Percentiles rank a stretch among this genome's conserved stretches.
phyloP scores from a whole-genome alignment of 768 basidiomycete genomes.

The Macrocybe gigantea region DNA sequence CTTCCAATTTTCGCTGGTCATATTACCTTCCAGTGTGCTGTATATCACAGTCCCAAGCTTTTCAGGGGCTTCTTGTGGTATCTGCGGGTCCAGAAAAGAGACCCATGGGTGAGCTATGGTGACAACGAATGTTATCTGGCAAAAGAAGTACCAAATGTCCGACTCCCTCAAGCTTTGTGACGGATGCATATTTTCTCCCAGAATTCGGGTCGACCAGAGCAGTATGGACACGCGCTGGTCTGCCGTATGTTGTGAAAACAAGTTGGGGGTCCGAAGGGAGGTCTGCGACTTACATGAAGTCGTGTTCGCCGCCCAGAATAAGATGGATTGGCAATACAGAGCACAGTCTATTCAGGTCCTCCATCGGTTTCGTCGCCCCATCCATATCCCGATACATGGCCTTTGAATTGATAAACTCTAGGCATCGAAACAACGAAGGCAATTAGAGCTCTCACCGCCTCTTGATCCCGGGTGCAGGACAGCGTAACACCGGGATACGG shows the following conservation, averaged over 20 bases:
- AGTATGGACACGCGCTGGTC: constrained; percentile 22
- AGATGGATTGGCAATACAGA: constrained; percentile 42
- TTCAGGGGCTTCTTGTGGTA: constrained; percentile 19
- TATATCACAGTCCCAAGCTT: constrained; percentile 12
- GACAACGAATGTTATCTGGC: neutral
- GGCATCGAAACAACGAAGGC: neutral
- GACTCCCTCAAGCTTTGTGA: constrained; percentile 14
- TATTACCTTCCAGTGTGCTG: constrained; percentile 3
- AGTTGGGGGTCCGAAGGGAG: neutral
- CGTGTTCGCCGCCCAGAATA: constrained; percentile 42
- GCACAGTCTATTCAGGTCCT: constrained; percentile 36
- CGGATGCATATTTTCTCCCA: constrained; percentile 21
- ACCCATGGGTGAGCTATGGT: neutral
- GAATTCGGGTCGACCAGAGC: constrained; percentile 23
- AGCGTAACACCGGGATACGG: constrained; percentile 40
- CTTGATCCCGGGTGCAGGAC: constrained; percentile 57
- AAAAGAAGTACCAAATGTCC: constrained; percentile 23
- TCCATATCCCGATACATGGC: constrained; percentile 59
- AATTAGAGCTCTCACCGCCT: constrained; percentile 37
- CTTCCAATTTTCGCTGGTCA: no score
- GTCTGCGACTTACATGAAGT: constrained; percentile 42
- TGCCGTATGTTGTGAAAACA: constrained; percentile 5
- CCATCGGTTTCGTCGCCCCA: constrained; percentile 48
- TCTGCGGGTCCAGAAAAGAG: constrained; percentile 4
- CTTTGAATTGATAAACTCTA: constrained; percentile 20